Conservation (phyloP, 768 basidiomycete species). For the Obba rivulosa region DNA sequence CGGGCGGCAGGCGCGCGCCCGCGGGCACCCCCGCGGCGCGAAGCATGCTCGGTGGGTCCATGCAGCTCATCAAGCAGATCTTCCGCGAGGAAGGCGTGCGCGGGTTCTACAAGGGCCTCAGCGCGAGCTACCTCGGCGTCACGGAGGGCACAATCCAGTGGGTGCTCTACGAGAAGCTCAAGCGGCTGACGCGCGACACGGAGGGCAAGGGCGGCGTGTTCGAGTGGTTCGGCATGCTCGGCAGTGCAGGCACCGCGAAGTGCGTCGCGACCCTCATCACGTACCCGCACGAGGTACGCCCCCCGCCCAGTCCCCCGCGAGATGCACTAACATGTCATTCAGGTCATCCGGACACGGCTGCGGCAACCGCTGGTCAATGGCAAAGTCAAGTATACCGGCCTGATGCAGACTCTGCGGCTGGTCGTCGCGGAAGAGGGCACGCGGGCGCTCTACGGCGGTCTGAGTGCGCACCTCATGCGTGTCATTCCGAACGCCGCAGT, state of each 20-base stretch:
- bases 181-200: slow-evolving; percentile 51
- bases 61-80: slow-evolving; percentile 65
- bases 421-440: slow-evolving; percentile 90
- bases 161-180: slow-evolving; percentile 92
- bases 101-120: slow-evolving; percentile 94
- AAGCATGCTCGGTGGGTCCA: slow-evolving; percentile 46
- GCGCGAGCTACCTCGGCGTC: slow-evolving; percentile 92
- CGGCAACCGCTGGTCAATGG: slow-evolving; percentile 83
- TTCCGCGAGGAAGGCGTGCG: slow-evolving; percentile 72
- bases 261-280: slow-evolving; percentile 91
- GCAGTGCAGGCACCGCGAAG: slow-evolving; percentile 90
- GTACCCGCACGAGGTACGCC: slow-evolving; percentile 92
- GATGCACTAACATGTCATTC: too few relatives aligned
- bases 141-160: slow-evolving; percentile 97
- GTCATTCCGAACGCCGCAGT: slow-evolving; percentile 96
- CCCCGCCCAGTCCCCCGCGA: not conserved
- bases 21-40: slow-evolving; percentile 6
- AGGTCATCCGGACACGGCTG: slow-evolving; percentile 90
- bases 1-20: slow-evolving; percentile 3
- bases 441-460: slow-evolving; percentile 81
- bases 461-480: slow-evolving; percentile 92
- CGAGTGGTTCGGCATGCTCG: slow-evolving; percentile 81
- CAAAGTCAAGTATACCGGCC: slow-evolving; percentile 77
- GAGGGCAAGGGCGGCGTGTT: slow-evolving; percentile 51
- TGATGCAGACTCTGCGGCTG: slow-evolving; percentile 77